These are phyloP conservation scores for Venturia effusa DNA, from an alignment of 2,329 filamentous ascomycete species.

Conservation along the genomic window DNA sequence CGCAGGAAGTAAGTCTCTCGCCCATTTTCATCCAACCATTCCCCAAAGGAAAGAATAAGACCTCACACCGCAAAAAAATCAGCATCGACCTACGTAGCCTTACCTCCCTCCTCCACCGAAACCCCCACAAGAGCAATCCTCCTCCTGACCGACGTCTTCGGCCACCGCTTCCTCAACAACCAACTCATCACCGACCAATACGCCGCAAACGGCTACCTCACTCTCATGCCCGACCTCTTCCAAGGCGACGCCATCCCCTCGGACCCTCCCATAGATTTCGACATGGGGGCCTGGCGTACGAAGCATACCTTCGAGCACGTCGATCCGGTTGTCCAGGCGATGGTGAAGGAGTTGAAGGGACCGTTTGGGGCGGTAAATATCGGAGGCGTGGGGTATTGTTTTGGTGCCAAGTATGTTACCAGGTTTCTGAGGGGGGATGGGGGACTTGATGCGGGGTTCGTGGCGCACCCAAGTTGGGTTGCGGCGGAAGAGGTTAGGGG, in stretches of 20 bases:
- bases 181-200: slow-evolving; percentile 21
- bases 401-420: slow-evolving; percentile 63
- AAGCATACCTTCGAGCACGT: slow-evolving; percentile 33
- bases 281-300: slow-evolving; percentile 31
- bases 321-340: slow-evolving; percentile 37
- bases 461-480: slow-evolving; percentile 63
- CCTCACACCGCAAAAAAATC: no score
- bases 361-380: slow-evolving; percentile 45
- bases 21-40: background rate
- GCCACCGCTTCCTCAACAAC: slow-evolving; percentile 11
- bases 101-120: background rate
- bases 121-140: slow-evolving; percentile 16
- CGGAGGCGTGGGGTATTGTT: slow-evolving; percentile 62
- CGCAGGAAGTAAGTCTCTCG: slow-evolving; percentile 26
- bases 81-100: background rate
- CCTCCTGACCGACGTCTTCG: slow-evolving; percentile 25
- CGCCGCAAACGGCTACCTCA: slow-evolving; percentile 20
- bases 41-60: no score
- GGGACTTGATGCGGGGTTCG: slow-evolving; percentile 50
- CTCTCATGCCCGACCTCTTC: slow-evolving; percentile 25
- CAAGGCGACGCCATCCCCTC: slow-evolving; percentile 20
- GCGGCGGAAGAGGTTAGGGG: slow-evolving; percentile 52
- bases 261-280: slow-evolving; percentile 20
- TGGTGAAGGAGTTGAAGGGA: slow-evolving; percentile 33
- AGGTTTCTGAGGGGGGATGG: slow-evolving; percentile 47